These are phyloP conservation scores for Pseudogymnoascus sp. DNA, from an alignment of 2,329 filamentous ascomycete genomes.

Conservation along the genomic window DNA sequence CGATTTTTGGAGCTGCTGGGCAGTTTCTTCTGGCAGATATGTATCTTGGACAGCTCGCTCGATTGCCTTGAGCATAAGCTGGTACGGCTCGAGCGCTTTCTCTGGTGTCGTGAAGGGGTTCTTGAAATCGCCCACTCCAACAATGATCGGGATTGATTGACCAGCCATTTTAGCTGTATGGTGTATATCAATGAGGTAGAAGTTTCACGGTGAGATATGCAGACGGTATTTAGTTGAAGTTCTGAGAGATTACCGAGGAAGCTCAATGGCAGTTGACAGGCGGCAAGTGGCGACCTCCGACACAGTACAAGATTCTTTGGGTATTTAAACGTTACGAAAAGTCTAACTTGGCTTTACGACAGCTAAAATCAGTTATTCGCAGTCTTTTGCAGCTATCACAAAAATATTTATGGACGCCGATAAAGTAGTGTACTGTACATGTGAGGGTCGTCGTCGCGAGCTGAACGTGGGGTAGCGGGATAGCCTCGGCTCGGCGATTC, in stretches of 20 bases:
- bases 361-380: not conserved
- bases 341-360: not conserved
- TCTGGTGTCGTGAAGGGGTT: slow-evolving; percentile 46
- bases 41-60: slow-evolving; percentile 45
- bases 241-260: not conserved
- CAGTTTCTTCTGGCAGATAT: slow-evolving; percentile 24
- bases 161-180: not conserved
- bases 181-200: not conserved
- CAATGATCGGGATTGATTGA: slow-evolving; percentile 43
- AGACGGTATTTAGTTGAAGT: not conserved
- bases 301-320: not conserved
- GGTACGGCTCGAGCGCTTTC: slow-evolving; percentile 51
- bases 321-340: not conserved
- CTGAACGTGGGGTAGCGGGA: not conserved
- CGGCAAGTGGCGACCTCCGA: not conserved
- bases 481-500: slow-evolving; percentile 8
- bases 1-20: slow-evolving; percentile 33
- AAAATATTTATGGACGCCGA: not conserved
- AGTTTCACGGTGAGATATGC: not conserved
- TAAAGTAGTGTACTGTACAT: not conserved
- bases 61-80: slow-evolving; percentile 52
- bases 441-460: not conserved
- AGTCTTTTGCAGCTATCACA: not conserved
- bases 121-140: slow-evolving; percentile 56
- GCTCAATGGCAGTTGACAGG: slow-evolving; percentile 5